A percentile compares a stretch with the other conserved stretches of the same genome.
Evolutionary conservation across 2,329 filamentous ascomycete species (phyloP).

Genomic region (Lachnellula cervina): DNA sequence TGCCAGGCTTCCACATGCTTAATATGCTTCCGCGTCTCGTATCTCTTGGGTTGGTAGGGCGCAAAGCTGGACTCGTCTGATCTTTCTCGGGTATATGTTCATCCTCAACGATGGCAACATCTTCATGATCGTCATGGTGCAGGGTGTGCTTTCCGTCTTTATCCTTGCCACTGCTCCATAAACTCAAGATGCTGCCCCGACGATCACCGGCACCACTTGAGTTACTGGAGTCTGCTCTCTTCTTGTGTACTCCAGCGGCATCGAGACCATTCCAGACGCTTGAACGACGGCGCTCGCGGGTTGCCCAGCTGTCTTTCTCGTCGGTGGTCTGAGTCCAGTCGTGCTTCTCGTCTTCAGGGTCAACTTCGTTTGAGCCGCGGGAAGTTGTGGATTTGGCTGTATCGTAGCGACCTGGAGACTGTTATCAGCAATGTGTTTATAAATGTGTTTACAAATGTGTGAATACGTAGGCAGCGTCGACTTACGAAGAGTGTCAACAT

Average conservation of each 20-base stretch:
- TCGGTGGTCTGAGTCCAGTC: slow-evolving; percentile 18
- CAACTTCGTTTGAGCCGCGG: neutral
- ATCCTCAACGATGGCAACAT: neutral
- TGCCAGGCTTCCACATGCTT: slow-evolving; percentile 1
- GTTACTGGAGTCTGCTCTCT: neutral
- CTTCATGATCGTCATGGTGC: neutral
- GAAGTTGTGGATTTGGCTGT: neutral
- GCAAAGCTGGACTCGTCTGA: neutral
- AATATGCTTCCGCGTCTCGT: slow-evolving; percentile 2
- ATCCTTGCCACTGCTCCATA: neutral
- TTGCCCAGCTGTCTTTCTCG: slow-evolving; percentile 18
- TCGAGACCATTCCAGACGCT: slow-evolving; percentile 11
- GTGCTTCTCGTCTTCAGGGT: slow-evolving; percentile 4
- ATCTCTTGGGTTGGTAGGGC: neutral
- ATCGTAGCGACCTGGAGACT: neutral
- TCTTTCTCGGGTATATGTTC: neutral
- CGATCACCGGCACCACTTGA: neutral
- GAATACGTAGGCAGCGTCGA: neutral
- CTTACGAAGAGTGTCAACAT: neutral
- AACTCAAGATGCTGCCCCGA: neutral
- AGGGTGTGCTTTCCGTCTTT: slow-evolving; percentile 1
- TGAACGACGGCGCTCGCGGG: slow-evolving; percentile 14
- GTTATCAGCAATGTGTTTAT: neutral
- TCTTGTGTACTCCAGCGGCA: neutral
- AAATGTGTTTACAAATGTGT: neutral